phyloP scores from a whole-genome alignment of 345 rosid genomes.

The Acer campestre region DNA sequence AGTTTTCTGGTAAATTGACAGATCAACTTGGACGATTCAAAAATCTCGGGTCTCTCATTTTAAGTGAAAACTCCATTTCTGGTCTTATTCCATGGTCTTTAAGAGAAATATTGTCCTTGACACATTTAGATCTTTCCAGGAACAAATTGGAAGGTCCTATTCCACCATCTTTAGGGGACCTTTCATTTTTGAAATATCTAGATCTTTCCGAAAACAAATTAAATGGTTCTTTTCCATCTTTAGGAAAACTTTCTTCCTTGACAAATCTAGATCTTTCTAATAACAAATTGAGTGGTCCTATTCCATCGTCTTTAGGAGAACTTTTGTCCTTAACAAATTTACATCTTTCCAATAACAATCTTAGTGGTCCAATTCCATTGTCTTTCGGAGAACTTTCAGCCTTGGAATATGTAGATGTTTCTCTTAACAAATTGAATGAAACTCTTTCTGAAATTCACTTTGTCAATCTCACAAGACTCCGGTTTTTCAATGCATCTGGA shows the following conservation, averaged over 20 bases:
- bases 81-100: background rate
- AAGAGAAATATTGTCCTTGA: background rate
- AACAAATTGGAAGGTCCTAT: background rate
- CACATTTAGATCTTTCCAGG: background rate
- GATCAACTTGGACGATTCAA: no score
- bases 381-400: no score
- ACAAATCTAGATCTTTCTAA: no score
- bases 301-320: background rate
- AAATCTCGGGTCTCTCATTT: no score
- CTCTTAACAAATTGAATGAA: background rate
- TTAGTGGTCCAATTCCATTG: background rate
- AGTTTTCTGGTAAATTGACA: no score
- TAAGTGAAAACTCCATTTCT: no score
- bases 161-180: background rate
- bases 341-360: background rate
- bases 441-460: conserved; percentile 26
- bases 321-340: background rate
- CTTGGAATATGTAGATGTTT: no score
- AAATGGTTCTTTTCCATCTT: background rate
- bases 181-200: background rate
- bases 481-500: background rate
- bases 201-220: conserved; percentile 6
- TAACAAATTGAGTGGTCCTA: background rate
- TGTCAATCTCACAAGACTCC: conserved; percentile 25
- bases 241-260: no score